Evolutionary conservation across 331 rosid species (phyloP).

Genomic region (Arachis monticola): DNA sequence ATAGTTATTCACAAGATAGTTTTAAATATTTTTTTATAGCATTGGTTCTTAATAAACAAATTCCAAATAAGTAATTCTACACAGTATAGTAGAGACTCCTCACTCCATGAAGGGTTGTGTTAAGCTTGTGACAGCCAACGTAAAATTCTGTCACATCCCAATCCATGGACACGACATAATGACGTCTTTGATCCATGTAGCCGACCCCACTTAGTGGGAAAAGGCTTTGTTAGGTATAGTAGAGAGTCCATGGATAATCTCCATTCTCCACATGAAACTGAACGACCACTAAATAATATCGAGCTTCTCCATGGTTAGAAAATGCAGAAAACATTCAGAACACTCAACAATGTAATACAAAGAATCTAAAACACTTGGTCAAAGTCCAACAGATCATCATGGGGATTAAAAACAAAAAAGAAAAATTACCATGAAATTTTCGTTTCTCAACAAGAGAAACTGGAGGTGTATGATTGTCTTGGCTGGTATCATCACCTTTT

Average conservation of each 20-base stretch:
- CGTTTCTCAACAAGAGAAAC: slow-evolving; percentile 69
- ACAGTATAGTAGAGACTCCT: background rate
- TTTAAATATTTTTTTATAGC: background rate
- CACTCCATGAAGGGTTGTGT: no score
- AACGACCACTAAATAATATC: background rate
- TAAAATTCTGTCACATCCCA: no score
- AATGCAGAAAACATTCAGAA: slow-evolving; percentile 4
- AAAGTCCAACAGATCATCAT: background rate
- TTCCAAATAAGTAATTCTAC: slow-evolving; percentile 1
- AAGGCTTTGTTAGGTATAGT: no score
- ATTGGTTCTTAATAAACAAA: background rate
- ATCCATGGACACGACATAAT: no score
- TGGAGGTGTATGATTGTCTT: slow-evolving; percentile 57
- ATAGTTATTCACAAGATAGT: background rate
- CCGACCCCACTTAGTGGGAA: no score
- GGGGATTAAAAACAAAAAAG: background rate
- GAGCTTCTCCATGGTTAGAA: background rate
- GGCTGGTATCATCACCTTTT: slow-evolving; percentile 52
- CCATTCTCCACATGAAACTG: background rate
- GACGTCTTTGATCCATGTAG: no score
- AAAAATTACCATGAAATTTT: slow-evolving; percentile 76
- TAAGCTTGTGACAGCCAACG: no score
- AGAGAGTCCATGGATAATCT: background rate
- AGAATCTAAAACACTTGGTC: background rate
- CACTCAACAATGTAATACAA: background rate